Conservation (phyloP, 306 rosid genomes). For the Casuarina cunninghamiana region DNA sequence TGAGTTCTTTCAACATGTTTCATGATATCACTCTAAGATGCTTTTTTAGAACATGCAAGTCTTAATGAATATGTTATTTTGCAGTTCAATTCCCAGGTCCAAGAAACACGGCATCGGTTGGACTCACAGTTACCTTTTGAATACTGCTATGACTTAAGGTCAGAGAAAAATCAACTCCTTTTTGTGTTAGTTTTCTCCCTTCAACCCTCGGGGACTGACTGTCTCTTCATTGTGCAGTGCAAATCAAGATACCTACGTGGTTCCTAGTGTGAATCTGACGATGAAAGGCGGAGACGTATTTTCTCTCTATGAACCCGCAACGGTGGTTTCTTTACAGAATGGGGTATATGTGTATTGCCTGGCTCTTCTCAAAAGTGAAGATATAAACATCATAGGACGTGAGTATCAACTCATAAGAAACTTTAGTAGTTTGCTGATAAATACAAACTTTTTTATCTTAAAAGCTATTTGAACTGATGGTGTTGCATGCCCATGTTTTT, state of each 20-base stretch:
- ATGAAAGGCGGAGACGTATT: slow-evolving; percentile 72
- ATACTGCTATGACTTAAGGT: slow-evolving; percentile 70
- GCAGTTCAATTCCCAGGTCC: slow-evolving; percentile 56
- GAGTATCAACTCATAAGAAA: slow-evolving; percentile 36
- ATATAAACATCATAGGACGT: slow-evolving; percentile 86
- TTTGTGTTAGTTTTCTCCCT: slow-evolving; percentile 4
- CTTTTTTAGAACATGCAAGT: background rate
- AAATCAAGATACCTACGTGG: slow-evolving; percentile 16
- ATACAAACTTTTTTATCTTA: background rate
- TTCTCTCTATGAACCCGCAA: slow-evolving; percentile 36
- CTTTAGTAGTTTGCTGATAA: background rate
- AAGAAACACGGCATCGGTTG: slow-evolving; percentile 32
- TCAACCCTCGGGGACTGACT: slow-evolving; percentile 25
- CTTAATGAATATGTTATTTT: slow-evolving; percentile 16
- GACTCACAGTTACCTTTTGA: slow-evolving; percentile 57
- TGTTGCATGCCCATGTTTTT: background rate
- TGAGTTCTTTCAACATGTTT: slow-evolving; percentile 39
- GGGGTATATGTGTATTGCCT: slow-evolving; percentile 42
- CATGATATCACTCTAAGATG: slow-evolving; percentile 14
- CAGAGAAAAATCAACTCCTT: background rate
- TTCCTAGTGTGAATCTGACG: slow-evolving; percentile 56
- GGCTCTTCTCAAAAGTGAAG: slow-evolving; percentile 54
- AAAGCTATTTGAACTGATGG: background rate
- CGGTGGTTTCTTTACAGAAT: slow-evolving; percentile 31
- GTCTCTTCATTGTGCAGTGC: slow-evolving; percentile 41